Evolutionary conservation across 768 basidiomycete genomes (phyloP), one percentile per base, ranked within the genome.

Genomic region (Boletus rubescentipes): DNA sequence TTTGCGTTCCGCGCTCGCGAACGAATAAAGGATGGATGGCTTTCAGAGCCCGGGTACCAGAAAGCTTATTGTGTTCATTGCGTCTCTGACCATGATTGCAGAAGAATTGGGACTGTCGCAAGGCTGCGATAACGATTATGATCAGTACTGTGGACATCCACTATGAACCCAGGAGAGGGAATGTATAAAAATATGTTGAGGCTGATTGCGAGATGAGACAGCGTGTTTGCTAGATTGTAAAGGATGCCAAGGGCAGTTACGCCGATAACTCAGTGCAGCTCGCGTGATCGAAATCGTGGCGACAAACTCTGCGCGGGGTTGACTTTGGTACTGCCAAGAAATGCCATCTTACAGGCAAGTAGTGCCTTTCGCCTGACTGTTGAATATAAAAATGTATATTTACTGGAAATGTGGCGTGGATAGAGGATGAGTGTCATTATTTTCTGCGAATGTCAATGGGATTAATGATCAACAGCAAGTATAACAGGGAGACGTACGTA

Each of bases 401-500:
- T 31, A 46, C 10, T 36, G 39, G 23, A 54, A 37, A 36, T 15
- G 9, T n/a, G 32, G 10, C 10, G 11, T 45, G 3, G 30, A 56
- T 9, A 7, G 26, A n/a, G 21, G 16, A 29, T 14, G 23, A 14
- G 5, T 44, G 14, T 31, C 38, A 46, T 46, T 32, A 42, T 39
- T 16, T 35, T 37, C 38, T 44, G 31, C 15, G 18, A 23, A 35
- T 26, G 21, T 49, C 20, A 21, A 32, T 50, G n/a, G 1, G 6
- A 35, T 45, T 5, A n/a, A 21, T 40, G 49, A 20, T 12, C 15
- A 15, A 30, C 4, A 30, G 12, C 16, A 44, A 42, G 21, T 8
- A 41, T 18, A n/a, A 32, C 20, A 50, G 15, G 38, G 21, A 8
- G 47, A 59, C 65, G 37, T 43, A 68, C 64, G 41, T 55, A 48